phyloP scores from a whole-genome alignment of 2,329 filamentous ascomycete species.

The Penicillium nordicum region DNA sequence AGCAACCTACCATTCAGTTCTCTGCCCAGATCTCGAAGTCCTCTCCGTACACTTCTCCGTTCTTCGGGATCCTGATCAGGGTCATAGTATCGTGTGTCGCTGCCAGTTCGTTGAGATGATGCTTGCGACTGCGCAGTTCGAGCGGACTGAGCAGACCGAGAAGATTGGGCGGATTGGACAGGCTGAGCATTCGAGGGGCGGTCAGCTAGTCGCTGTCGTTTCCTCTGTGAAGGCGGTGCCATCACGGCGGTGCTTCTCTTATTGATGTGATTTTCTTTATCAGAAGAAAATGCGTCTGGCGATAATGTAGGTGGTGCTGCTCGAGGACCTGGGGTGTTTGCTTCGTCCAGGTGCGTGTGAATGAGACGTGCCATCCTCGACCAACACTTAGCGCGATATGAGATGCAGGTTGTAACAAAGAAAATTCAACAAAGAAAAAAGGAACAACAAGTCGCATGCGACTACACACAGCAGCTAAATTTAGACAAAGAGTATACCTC shows the following conservation, averaged over 20 bases:
- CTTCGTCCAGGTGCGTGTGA: constrained; percentile 16
- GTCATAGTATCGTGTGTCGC: constrained; percentile 62
- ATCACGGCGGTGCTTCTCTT: constrained; percentile 29
- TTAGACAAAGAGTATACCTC: neutral
- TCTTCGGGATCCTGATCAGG: constrained; percentile 76
- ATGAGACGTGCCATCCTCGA: constrained; percentile 30
- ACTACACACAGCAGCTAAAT: neutral
- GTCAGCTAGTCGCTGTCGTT: constrained; percentile 46
- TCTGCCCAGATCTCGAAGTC: constrained; percentile 64
- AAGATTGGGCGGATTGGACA: neutral
- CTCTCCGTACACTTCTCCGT: constrained; percentile 66
- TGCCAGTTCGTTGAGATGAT: constrained; percentile 25
- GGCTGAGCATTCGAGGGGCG: constrained; percentile 28
- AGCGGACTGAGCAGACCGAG: neutral
- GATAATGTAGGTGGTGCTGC: constrained; percentile 36
- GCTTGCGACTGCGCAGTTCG: constrained; percentile 16
- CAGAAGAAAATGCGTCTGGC: constrained; percentile 39
- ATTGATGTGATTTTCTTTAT: constrained; percentile 52
- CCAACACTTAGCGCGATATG: constrained; percentile 17
- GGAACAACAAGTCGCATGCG: neutral
- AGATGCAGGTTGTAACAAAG: constrained; percentile 4
- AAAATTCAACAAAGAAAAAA: neutral
- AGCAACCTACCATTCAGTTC: constrained; percentile 54
- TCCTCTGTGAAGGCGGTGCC: constrained; percentile 29
- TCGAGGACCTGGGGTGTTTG: constrained; percentile 8